Evolutionary conservation across 1,284 basidiomycete species (phyloP).

Genomic region (Tylopilus sp.): DNA sequence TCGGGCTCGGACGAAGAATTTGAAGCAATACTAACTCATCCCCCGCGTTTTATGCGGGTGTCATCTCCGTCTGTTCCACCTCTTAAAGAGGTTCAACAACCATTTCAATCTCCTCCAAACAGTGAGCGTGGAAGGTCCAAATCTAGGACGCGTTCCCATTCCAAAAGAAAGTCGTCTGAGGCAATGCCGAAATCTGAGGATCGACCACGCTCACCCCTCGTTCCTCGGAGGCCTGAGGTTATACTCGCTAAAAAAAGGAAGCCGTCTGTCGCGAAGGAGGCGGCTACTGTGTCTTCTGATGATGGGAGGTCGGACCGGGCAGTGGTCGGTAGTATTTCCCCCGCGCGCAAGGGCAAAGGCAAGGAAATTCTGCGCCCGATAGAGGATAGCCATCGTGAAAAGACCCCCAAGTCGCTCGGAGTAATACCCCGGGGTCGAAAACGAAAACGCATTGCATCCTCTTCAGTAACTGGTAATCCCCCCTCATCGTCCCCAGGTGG

Average conservation of each 20-base stretch:
- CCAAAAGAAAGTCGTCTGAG: slow-evolving; percentile 3
- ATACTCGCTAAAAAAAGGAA: slow-evolving; percentile 6
- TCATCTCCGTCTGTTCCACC: slow-evolving; percentile 8
- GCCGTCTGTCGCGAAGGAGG: slow-evolving; percentile 1
- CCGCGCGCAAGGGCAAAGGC: slow-evolving; percentile 16
- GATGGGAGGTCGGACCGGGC: slow-evolving; percentile 2
- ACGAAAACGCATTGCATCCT: slow-evolving; percentile 24
- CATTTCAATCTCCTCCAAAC: slow-evolving; percentile 19
- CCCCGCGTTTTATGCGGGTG: slow-evolving; percentile 15
- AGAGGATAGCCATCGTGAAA: slow-evolving; percentile 8
- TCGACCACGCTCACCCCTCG: slow-evolving; percentile 4
- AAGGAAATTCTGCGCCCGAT: slow-evolving; percentile 11
- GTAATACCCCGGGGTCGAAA: slow-evolving; percentile 13
- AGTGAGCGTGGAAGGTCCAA: slow-evolving; percentile 15
- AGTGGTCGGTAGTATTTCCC: neutral
- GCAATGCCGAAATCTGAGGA: slow-evolving; percentile 1
- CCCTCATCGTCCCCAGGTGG: slow-evolving; percentile 19
- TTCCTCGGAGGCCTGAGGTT: slow-evolving; percentile 12
- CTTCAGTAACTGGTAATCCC: slow-evolving; percentile 5
- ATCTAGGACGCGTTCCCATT: slow-evolving; percentile 7
- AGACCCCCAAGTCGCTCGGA: slow-evolving; percentile 13
- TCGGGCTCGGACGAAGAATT: slow-evolving; percentile 34
- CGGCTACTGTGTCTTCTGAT: neutral
- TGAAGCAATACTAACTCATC: slow-evolving; percentile 24
- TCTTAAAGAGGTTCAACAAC: slow-evolving; percentile 5